A percentile compares a stretch with the other conserved stretches of the same genome.
Conservation (phyloP, 108 stramenopile species). For the Phaeodactylum tricornutum region DNA sequence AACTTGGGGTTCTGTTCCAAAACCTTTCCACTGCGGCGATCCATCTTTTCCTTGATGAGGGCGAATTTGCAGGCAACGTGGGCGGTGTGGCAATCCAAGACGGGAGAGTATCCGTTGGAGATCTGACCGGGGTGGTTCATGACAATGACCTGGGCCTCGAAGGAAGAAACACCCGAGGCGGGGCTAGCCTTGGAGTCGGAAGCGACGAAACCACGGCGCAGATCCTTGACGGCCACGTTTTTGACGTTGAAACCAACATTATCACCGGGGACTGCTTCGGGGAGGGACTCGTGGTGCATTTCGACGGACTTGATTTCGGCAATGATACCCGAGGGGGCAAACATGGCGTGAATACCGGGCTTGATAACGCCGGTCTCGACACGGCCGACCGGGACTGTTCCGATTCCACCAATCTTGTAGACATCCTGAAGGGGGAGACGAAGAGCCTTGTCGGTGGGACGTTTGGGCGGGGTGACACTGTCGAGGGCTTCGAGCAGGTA, state of each 20-base stretch:
- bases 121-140: constrained; percentile 95
- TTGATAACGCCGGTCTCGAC: constrained; percentile 91
- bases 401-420: constrained; percentile 92
- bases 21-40: constrained; percentile 81
- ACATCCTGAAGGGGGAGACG: constrained; percentile 95
- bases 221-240: constrained; percentile 83
- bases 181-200: constrained; percentile 62
- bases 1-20: constrained; percentile 82
- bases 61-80: constrained; percentile 88
- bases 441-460: constrained; percentile 86
- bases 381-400: constrained; percentile 90
- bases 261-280: constrained; percentile 84
- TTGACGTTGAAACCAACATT: constrained; percentile 95
- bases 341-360: constrained; percentile 77
- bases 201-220: constrained; percentile 86
- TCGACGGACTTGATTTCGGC: constrained; percentile 90
- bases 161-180: constrained; percentile 45
- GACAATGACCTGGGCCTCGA: constrained; percentile 89
- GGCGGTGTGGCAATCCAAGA: constrained; percentile 91
- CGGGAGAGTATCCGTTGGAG: constrained; percentile 84
- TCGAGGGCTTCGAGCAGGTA: constrained; percentile 90
- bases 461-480: constrained; percentile 72
- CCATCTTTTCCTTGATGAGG: constrained; percentile 85
- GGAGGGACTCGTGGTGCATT: constrained; percentile 86
- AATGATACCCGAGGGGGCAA: constrained; percentile 72